phyloP scores from a whole-genome alignment of 306 rosid genomes.

The Citrullus amarus region DNA sequence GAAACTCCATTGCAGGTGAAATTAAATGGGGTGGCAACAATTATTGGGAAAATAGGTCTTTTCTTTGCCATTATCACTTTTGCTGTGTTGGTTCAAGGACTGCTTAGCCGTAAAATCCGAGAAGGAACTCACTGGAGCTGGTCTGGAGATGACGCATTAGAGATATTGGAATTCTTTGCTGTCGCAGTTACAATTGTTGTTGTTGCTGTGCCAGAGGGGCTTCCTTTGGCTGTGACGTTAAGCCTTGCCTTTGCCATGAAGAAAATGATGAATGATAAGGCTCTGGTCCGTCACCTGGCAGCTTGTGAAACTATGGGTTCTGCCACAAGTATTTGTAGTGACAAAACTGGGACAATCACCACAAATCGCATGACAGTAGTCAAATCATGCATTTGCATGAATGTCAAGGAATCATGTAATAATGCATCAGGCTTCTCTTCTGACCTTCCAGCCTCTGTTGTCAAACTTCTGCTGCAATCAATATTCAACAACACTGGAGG shows the following conservation, averaged over 20 bases:
- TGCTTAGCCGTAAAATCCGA: constrained; percentile 38
- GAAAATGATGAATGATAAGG: constrained; percentile 97
- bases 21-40: constrained; percentile 91
- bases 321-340: constrained; percentile 86
- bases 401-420: constrained; percentile 38
- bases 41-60: constrained; percentile 87
- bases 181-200: constrained; percentile 89
- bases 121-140: constrained; percentile 58
- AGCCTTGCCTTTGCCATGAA: constrained; percentile 99
- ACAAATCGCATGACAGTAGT: constrained; percentile 95
- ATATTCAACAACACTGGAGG: constrained; percentile 88
- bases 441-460: constrained; percentile 48
- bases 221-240: constrained; percentile 87
- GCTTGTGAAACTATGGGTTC: constrained; percentile 99
- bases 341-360: constrained; percentile 91
- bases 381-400: constrained; percentile 80
- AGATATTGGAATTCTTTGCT: constrained; percentile 74
- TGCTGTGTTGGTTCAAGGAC: constrained; percentile 74
- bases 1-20: constrained; percentile 97
- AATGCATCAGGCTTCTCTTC: constrained; percentile 39
- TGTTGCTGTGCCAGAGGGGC: constrained; percentile 95
- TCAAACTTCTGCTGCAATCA: constrained; percentile 54
- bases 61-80: constrained; percentile 77
- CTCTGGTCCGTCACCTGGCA: constrained; percentile 88
- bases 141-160: constrained; percentile 75